A percentile compares a stretch with the other conserved stretches of the same genome.
Conservation (phyloP, 768 basidiomycete species). For the Mycena albidolilacea region DNA sequence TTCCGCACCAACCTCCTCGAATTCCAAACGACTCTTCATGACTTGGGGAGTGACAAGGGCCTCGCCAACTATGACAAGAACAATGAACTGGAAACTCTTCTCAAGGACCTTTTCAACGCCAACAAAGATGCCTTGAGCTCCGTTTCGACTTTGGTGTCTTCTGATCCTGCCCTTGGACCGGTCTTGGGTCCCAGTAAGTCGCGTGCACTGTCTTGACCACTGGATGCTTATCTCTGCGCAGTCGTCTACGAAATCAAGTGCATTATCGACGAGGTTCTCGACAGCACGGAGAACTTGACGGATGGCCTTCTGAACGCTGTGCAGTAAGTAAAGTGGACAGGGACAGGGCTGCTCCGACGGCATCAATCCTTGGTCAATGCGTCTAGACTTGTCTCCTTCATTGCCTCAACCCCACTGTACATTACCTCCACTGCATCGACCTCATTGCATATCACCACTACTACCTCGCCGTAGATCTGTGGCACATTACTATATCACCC, state of each 20-base stretch:
- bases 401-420: neutral
- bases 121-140: conserved; percentile 60
- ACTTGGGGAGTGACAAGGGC: conserved; percentile 58
- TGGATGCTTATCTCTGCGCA: conserved; percentile 43
- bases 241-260: conserved; percentile 77
- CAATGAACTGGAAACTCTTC: conserved; percentile 59
- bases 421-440: conserved; percentile 2
- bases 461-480: conserved; percentile 7
- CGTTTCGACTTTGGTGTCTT: too few relatives aligned
- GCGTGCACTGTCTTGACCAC: conserved; percentile 9
- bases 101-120: conserved; percentile 67
- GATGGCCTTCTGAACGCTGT: too few relatives aligned
- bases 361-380: neutral
- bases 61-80: conserved; percentile 64
- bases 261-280: conserved; percentile 64
- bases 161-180: conserved; percentile 54
- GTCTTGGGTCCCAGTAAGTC: conserved; percentile 70
- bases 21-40: conserved; percentile 51
- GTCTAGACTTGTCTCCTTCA: conserved; percentile 5
- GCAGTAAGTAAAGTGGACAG: too few relatives aligned
- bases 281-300: conserved; percentile 58
- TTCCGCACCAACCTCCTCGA: conserved; percentile 51
- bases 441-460: conserved; percentile 19
- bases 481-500: conserved; percentile 41
- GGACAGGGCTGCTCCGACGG: conserved; percentile 42